Base-by-base conservation (phyloP, 1,139 yeast genomes). In the Lodderomyces theae region DNA sequence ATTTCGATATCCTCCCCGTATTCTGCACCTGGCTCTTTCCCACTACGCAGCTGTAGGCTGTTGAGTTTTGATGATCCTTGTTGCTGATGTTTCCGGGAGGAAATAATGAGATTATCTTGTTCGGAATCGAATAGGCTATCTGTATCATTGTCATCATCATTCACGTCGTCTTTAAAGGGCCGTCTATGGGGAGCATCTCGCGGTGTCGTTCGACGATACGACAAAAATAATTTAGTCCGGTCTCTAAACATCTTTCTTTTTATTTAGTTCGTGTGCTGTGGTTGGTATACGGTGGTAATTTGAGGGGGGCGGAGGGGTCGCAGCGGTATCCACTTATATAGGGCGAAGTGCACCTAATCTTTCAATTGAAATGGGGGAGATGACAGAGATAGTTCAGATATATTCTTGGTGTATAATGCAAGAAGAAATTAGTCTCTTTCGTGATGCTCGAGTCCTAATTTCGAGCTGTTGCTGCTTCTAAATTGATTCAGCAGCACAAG, bases 131-230 rank as follows among this genome's bases (percentile, higher is more conserved):
- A 21, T 12, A 29, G n/a, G 30, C 23, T 34, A 28, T 32, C 25
- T 52, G 79, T 78, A 51, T 74, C 82, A 16, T 43, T 41, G 51
- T 79, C 83, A 49, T 79, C 86, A 26, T 76, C 85, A 7, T 61
- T 58, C 28, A 71, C 49, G 2, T 57, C 49, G 38, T 72, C 76
- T 46, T 24, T 34, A 23, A 75, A 37, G 7, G 39, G 39, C n/a
- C 29, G 19, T 15, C 17, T 38, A 10, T 35, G 39, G 40, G 44
- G 40, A 13, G 30, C 11, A 42, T 42, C 45, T 29, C 85, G 80
- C 0, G 89, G 86, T 19, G 79, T 77, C 2, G 92, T 84, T 40
- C 86, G 71, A 46, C 92, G 77, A 53, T 83, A 85, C 19, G 90
- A 82, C 23, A 84, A 65, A 56, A 67, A 84, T 40, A 85, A 62